Percentiles rank a stretch among this genome's conserved stretches.
Conservation (phyloP, 768 basidiomycete species). For the Pholiota microspora region DNA sequence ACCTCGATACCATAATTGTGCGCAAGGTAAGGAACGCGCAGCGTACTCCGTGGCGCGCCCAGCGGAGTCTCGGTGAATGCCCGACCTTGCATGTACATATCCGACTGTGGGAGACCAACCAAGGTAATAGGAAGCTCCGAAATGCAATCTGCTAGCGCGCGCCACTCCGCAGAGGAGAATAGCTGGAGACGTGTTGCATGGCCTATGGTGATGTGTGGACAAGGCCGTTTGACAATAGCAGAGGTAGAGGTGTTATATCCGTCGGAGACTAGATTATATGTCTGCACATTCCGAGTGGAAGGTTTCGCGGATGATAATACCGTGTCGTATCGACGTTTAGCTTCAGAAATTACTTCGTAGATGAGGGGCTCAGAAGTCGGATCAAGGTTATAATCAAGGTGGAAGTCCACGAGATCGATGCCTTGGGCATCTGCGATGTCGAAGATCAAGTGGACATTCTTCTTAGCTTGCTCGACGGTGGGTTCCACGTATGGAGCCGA, state of each 20-base stretch:
- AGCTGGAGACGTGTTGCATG: conserved; percentile 57
- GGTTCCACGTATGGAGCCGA: conserved; percentile 68
- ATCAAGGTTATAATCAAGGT: conserved; percentile 68
- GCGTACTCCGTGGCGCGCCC: conserved; percentile 50
- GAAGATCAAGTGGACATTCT: conserved; percentile 54
- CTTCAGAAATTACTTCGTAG: conserved; percentile 47
- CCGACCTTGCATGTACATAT: conserved; percentile 69
- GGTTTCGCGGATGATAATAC: not conserved
- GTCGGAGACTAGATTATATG: not conserved
- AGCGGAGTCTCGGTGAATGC: conserved; percentile 28
- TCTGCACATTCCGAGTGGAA: not conserved
- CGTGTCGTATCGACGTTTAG: conserved; percentile 18
- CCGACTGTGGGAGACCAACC: conserved; percentile 60
- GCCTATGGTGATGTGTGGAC: conserved; percentile 50
- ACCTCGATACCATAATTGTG: conserved; percentile 43
- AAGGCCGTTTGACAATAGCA: conserved; percentile 18
- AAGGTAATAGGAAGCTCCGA: conserved; percentile 47
- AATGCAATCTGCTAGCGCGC: conserved; percentile 36
- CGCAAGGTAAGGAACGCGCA: conserved; percentile 49
- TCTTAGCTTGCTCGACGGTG: conserved; percentile 41
- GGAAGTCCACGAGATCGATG: conserved; percentile 55
- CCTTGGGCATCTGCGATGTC: conserved; percentile 37
- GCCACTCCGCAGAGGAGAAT: conserved; percentile 46
- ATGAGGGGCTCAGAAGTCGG: conserved; percentile 48
- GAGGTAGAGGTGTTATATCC: not conserved